phyloP scores from a whole-genome alignment of 2,329 filamentous ascomycete species.

The Aspergillus unguis region DNA sequence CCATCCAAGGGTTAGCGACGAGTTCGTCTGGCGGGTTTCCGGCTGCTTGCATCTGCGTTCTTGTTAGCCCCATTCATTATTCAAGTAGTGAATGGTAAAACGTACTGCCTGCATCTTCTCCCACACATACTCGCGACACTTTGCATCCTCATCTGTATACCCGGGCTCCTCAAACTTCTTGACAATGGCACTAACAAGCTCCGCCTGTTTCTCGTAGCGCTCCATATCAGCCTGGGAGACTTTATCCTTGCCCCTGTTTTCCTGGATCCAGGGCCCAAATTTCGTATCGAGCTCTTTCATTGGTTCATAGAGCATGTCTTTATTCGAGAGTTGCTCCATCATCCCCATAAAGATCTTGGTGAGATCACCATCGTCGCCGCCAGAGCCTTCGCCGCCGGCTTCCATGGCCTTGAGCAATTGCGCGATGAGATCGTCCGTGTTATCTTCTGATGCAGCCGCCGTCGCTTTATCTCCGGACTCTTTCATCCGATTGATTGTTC shows the following conservation, averaged over 20 bases:
- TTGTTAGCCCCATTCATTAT: conserved; percentile 11
- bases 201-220: conserved; percentile 77
- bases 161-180: conserved; percentile 76
- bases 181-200: conserved; percentile 80
- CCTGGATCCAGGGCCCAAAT: conserved; percentile 82
- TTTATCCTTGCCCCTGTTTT: conserved; percentile 63
- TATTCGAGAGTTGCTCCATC: conserved; percentile 99
- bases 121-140: conserved; percentile 87
- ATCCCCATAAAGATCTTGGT: conserved; percentile 93
- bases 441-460: conserved; percentile 63
- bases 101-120: conserved; percentile 95
- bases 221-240: conserved; percentile 66
- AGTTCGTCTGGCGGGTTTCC: conserved; percentile 88
- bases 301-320: conserved; percentile 95
- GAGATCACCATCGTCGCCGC: conserved; percentile 74
- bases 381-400: conserved; percentile 51
- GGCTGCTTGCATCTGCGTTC: conserved; percentile 83
- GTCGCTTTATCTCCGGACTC: conserved; percentile 81
- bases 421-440: conserved; percentile 77
- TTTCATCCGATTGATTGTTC: conserved; percentile 96
- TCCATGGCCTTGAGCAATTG: conserved; percentile 90
- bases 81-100: conserved; percentile 10
- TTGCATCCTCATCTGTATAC: conserved; percentile 77
- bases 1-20: conserved; percentile 56
- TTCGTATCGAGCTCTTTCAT: conserved; percentile 97